Evolutionary conservation across 2,329 filamentous ascomycete species (phyloP).

Genomic region (Ophiostoma populinum): DNA sequence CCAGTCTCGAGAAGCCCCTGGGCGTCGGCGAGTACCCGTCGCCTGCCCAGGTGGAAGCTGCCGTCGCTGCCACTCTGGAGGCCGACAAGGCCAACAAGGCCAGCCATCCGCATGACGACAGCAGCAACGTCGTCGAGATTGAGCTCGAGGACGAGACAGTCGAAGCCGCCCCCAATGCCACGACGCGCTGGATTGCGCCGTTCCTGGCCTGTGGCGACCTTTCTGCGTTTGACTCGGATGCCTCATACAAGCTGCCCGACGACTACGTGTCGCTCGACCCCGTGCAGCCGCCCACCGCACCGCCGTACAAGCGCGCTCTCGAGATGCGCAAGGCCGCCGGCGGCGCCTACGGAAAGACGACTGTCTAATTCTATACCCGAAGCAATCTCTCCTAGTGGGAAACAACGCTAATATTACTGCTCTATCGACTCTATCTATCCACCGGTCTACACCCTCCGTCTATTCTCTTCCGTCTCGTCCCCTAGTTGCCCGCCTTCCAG

Average conservation of each 20-base stretch:
- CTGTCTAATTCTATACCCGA: neutral
- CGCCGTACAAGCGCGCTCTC: slow-evolving; percentile 81
- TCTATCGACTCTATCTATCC: neutral
- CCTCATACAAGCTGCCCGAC: slow-evolving; percentile 77
- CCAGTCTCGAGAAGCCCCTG: slow-evolving; percentile 59
- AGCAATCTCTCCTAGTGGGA: neutral
- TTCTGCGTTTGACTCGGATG: slow-evolving; percentile 88
- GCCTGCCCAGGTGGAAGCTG: too few relatives aligned
- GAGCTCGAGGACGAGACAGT: slow-evolving; percentile 22
- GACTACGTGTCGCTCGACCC: slow-evolving; percentile 78
- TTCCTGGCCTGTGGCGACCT: slow-evolving; percentile 97
- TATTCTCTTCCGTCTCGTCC: neutral
- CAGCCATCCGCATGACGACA: slow-evolving; percentile 6
- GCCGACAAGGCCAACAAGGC: neutral
- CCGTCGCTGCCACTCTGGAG: neutral
- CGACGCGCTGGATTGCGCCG: slow-evolving; percentile 66
- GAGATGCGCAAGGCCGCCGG: slow-evolving; percentile 64
- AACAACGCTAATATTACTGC: neutral
- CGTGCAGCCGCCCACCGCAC: slow-evolving; percentile 86
- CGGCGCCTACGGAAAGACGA: slow-evolving; percentile 62
- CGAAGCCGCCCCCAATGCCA: slow-evolving; percentile 3
- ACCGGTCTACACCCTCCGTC: too few relatives aligned
- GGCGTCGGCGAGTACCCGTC: slow-evolving; percentile 25
- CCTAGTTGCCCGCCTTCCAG: neutral
- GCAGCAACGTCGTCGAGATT: slow-evolving; percentile 27